These are phyloP conservation scores for Vitrella brassicaformis DNA, from an alignment of 73 alveolate species.

Conservation along the genomic window DNA sequence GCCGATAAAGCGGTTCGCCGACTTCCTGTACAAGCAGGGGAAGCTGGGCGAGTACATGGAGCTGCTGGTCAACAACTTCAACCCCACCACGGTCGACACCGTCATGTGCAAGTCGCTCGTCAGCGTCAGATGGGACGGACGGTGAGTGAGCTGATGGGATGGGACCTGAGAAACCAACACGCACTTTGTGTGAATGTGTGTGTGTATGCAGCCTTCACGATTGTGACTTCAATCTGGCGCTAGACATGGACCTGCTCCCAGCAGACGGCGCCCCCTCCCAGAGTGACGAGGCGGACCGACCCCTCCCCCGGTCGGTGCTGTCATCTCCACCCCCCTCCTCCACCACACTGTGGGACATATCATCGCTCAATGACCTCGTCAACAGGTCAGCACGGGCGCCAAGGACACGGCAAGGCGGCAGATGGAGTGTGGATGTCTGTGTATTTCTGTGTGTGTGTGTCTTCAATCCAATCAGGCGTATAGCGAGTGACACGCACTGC, in stretches of 20 bases:
- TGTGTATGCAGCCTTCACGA: neutral
- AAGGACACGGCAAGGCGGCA: no score
- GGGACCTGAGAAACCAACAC: neutral
- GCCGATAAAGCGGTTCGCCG: neutral
- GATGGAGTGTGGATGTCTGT: neutral
- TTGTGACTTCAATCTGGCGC: neutral
- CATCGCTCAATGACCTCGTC: no score
- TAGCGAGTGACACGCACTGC: neutral
- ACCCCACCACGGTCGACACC: neutral
- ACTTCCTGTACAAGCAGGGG: neutral
- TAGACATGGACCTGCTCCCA: neutral
- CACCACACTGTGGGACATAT: no score
- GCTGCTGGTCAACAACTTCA: neutral
- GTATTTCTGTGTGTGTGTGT: conserved; percentile 1
- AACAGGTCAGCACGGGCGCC: no score
- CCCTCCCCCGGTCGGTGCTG: neutral
- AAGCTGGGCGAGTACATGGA: neutral
- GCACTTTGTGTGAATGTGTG: neutral
- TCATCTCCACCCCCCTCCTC: neutral
- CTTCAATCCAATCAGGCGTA: neutral
- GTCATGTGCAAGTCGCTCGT: neutral
- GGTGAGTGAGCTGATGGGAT: neutral
- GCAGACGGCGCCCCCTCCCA: neutral
- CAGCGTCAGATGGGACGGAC: neutral
- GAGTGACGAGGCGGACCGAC: neutral